A percentile compares a stretch with the other conserved stretches of the same genome.
These are phyloP conservation scores for Sclerotinia minor DNA, from an alignment of 2,329 filamentous ascomycete species.

Conservation along the genomic window DNA sequence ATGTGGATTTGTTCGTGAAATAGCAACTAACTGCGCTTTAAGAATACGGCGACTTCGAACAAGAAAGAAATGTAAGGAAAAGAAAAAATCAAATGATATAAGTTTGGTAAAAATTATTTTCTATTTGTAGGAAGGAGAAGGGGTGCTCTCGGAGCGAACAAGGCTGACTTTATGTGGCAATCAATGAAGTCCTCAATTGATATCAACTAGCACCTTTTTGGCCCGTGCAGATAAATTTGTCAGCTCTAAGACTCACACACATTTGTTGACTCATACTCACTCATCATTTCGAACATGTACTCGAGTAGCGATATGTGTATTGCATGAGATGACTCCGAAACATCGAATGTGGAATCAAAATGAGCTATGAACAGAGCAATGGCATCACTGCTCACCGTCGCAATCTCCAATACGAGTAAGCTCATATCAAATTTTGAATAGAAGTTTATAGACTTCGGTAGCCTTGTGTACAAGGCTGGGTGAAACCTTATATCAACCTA, in stretches of 20 bases:
- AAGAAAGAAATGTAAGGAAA: slow-evolving; percentile 30
- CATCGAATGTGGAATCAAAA: neutral
- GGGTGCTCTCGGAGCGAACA: neutral
- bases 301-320: neutral
- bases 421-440: neutral
- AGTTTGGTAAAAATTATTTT: neutral
- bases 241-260: slow-evolving; percentile 11
- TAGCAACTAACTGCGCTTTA: slow-evolving; percentile 34
- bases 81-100: slow-evolving; percentile 3
- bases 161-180: slow-evolving; percentile 25
- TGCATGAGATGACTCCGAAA: slow-evolving; percentile 7
- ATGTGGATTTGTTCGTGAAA: neutral
- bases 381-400: neutral
- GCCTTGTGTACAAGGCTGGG: slow-evolving; percentile 6
- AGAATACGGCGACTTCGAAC: slow-evolving; percentile 41
- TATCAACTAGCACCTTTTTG: slow-evolving; percentile 5
- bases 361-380: neutral
- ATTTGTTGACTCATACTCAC: slow-evolving; percentile 15
- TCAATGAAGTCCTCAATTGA: slow-evolving; percentile 5
- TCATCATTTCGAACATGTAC: slow-evolving; percentile 10
- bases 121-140: neutral
- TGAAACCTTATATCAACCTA: neutral
- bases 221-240: slow-evolving; percentile 16
- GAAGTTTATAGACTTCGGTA: neutral
- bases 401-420: neutral